Conservation (phyloP, 1,139 yeast species). For the Pichia sp. region DNA sequence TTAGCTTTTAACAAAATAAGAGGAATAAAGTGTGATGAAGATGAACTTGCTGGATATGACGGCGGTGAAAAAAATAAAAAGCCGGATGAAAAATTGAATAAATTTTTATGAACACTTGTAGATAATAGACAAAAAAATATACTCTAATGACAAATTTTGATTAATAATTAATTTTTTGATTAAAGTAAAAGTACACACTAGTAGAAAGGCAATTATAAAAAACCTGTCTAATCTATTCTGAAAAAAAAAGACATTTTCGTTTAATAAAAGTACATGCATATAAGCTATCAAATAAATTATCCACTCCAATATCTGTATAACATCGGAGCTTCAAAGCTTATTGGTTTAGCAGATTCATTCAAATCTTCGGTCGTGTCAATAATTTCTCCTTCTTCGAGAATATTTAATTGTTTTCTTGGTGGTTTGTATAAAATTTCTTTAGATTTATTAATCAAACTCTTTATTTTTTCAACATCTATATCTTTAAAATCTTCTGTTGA, state of each 20-base stretch:
- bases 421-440: conserved; percentile 49
- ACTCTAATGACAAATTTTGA: background rate
- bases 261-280: too few species aligned
- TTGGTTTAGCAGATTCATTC: conserved; percentile 50
- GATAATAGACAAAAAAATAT: background rate
- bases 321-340: conserved; percentile 78
- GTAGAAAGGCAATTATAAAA: too few species aligned
- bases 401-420: conserved; percentile 32
- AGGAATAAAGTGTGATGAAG: conserved; percentile 5
- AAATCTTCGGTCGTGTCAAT: conserved; percentile 17
- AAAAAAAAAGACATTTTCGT: too few species aligned
- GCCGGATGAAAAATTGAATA: conserved; percentile 13
- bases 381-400: conserved; percentile 25
- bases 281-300: conserved; percentile 17
- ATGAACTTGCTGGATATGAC: background rate
- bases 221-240: too few species aligned
- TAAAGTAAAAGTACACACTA: background rate
- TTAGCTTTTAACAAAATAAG: conserved; percentile 10
- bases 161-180: background rate
- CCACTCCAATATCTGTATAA: conserved; percentile 85
- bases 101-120: conserved; percentile 12
- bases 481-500: conserved; percentile 6
- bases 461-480: conserved; percentile 21
- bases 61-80: background rate
- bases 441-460: conserved; percentile 39